These are phyloP conservation scores for Ascochyta rabiei DNA, from an alignment of 2,329 filamentous ascomycete genomes.

Conservation along the genomic window DNA sequence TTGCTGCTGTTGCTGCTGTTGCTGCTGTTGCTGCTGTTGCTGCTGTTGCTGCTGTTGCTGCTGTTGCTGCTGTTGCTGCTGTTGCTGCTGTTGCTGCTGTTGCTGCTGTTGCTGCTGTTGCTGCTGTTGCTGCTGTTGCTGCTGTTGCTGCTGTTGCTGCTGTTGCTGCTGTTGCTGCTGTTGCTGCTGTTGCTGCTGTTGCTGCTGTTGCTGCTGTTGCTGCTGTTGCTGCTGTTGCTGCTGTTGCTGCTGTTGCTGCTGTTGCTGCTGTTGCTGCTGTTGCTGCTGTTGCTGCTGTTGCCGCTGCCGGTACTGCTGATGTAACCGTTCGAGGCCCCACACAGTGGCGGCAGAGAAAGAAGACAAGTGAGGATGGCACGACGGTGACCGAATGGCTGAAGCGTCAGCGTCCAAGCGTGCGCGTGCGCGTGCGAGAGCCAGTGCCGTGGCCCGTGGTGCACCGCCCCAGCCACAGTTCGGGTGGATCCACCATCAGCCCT, in stretches of 20 bases:
- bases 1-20: not conserved
- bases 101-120: slow-evolving; percentile 5
- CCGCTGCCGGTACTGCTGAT: slow-evolving; percentile 19
- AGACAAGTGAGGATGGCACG: not conserved
- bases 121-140: slow-evolving; percentile 13
- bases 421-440: too few relatives aligned
- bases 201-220: slow-evolving; percentile 9
- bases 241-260: slow-evolving; percentile 19
- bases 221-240: slow-evolving; percentile 11
- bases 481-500: slow-evolving; percentile 25
- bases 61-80: not conserved
- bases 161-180: not conserved
- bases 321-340: not conserved
- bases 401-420: not conserved
- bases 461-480: slow-evolving; percentile 26
- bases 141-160: slow-evolving; percentile 19
- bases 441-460: not conserved
- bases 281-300: slow-evolving; percentile 11
- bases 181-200: slow-evolving; percentile 17
- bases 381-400: slow-evolving; percentile 2
- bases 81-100: slow-evolving; percentile 18
- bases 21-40: slow-evolving; percentile 16
- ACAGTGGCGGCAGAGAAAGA: slow-evolving; percentile 1
- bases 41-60: slow-evolving; percentile 20
- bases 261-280: not conserved